A percentile compares a stretch with the other conserved stretches of the same genome.
Conservation (phyloP, 139 green algal genomes). For the Volvox africanus region DNA sequence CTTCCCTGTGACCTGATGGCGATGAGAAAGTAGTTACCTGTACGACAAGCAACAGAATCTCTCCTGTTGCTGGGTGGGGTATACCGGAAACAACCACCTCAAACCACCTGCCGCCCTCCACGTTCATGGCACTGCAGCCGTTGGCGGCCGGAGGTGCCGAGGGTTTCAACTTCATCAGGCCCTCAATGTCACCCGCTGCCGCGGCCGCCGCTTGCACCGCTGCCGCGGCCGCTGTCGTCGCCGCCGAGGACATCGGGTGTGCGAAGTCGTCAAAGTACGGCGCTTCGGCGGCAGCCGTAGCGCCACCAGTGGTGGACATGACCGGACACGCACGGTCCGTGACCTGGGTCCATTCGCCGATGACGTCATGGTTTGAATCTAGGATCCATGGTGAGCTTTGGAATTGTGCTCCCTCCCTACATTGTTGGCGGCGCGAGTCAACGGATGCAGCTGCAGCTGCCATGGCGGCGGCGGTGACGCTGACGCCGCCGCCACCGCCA, state of each 20-base stretch:
- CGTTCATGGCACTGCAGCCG: background rate
- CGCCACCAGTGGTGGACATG: background rate
- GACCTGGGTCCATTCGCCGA: background rate
- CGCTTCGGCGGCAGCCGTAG: background rate
- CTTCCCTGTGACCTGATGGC: too few relatives aligned
- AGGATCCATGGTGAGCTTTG: background rate
- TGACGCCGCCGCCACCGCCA: background rate
- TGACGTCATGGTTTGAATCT: background rate
- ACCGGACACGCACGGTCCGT: background rate
- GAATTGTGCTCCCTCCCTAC: background rate
- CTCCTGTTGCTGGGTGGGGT: background rate
- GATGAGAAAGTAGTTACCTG: background rate
- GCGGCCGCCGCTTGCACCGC: too few relatives aligned
- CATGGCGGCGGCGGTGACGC: background rate
- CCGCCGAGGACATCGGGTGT: background rate
- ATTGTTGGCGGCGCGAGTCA: background rate
- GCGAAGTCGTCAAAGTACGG: background rate
- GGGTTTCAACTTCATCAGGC: background rate
- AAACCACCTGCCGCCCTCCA: slow-evolving; percentile 2
- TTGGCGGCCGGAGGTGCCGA: background rate
- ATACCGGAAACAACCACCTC: slow-evolving; percentile 17
- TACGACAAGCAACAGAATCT: slow-evolving; percentile 13
- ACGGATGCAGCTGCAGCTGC: background rate
- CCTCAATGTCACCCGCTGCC: background rate
- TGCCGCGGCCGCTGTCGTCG: background rate